These are phyloP conservation scores for Zopfochytrium polystomum DNA, from an alignment of 371 early-diverging fungal genomes.

Conservation along the genomic window DNA sequence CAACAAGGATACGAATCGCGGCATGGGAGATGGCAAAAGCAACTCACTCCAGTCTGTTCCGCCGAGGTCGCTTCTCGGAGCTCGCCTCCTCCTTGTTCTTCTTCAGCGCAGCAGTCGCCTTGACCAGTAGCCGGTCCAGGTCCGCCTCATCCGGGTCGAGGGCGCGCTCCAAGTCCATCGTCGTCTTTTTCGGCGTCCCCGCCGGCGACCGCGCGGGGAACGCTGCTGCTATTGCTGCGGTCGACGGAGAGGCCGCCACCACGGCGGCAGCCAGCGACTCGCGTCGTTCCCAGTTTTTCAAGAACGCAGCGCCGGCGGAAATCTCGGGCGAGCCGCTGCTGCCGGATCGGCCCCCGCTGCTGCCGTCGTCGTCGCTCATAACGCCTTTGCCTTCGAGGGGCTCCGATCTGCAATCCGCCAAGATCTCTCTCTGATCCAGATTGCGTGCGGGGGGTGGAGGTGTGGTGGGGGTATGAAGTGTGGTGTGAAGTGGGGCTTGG, in stretches of 20 bases:
- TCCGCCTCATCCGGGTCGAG: constrained; percentile 13
- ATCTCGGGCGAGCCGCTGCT: background rate
- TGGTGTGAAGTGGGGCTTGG: no score
- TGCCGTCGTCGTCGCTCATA: constrained; percentile 2
- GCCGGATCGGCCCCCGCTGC: background rate
- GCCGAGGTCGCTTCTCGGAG: background rate
- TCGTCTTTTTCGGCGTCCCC: background rate
- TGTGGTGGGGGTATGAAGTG: no score
- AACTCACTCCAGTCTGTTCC: background rate
- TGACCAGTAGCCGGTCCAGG: background rate
- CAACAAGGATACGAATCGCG: background rate
- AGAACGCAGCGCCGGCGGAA: background rate
- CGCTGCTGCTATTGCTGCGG: background rate
- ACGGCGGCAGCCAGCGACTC: background rate
- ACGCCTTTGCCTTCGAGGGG: background rate
- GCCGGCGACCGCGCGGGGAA: no score
- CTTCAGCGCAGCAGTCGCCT: background rate
- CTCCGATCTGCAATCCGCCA: no score
- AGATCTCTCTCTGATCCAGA: no score
- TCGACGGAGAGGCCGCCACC: background rate
- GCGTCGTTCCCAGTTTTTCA: background rate
- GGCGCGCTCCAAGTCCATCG: constrained; percentile 9
- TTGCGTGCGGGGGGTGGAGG: no score
- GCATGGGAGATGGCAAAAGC: background rate
- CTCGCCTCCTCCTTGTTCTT: background rate